Evolutionary conservation across 495 filamentous ascomycete genomes (phyloP), one percentile per base, ranked within the genome.

Genomic region (Hypoxylon cercidicola): DNA sequence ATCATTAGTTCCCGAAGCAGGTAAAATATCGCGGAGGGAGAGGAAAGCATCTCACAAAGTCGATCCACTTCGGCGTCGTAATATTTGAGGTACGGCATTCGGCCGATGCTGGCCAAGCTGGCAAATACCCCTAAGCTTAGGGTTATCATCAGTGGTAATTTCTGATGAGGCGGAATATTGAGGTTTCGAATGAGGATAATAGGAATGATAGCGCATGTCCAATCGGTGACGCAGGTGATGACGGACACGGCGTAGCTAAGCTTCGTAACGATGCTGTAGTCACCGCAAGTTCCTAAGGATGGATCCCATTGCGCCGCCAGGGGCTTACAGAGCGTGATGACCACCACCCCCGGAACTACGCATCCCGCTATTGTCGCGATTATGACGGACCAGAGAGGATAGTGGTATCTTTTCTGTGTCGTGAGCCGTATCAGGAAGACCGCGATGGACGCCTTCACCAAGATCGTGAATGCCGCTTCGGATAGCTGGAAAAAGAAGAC

Each of bases 181-280:
- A 59, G 55, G 1, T 20, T 49, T 11, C 47, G 25, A 4, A 59
- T 12, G 32, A 59, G 44, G 8, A 59, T 21, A 15, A 34, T 21
- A 4, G 55, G 55, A 15, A 49, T 59, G 41, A 59, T 59, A 3
- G 55, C 55, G 19, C 55, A 59, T 1, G 55, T 45, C 55, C 55
- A 59, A 28, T 59, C 55, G 4, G 32, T 35, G n/a, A 59, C 19
- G 19, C 41, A 30, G 8, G 47, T 47, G 41, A 59, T 37, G 16
- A 59, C 55, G 19, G 55, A 47, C 3, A 47, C 41, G n/a, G 30
- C 40, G 15, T 59, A 59, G 44, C 30, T 40, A 15, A 59, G 50
- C 15, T 25, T 37, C 3, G 50, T 21, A 2, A 53, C 41, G 11
- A 53, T 34, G 19, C 15, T 53, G 12, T 53, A 34, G 37, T 37